Evolutionary conservation across 768 basidiomycete species (phyloP).

Genomic region (Guyanaporus albipodus): DNA sequence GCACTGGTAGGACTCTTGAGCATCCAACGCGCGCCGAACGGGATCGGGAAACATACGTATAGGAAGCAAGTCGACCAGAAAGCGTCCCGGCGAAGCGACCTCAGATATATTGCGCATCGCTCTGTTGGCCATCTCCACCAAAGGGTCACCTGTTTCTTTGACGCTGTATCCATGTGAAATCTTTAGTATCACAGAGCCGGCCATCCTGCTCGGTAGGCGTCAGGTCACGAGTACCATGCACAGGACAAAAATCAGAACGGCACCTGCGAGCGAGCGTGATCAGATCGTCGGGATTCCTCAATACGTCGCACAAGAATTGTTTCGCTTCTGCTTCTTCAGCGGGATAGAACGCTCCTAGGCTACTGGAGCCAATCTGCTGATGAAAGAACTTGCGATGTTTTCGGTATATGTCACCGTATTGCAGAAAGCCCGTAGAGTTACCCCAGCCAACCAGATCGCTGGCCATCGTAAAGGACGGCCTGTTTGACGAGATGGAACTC

Average conservation of each 20-base stretch:
- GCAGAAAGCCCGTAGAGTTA: not conserved
- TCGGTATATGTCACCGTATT: conserved; percentile 4
- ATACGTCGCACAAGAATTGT: conserved; percentile 1
- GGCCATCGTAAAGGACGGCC: conserved; percentile 6
- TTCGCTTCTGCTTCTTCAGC: not conserved
- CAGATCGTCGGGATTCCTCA: conserved; percentile 1
- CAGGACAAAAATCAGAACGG: not conserved
- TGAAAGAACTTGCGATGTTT: conserved; percentile 6
- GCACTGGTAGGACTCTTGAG: not conserved
- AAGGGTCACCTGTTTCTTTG: conserved; percentile 29
- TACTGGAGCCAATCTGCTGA: conserved; percentile 1
- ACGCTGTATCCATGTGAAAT: conserved; percentile 35
- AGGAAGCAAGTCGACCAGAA: conserved; percentile 3
- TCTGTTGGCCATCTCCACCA: conserved; percentile 26
- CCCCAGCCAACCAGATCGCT: conserved; percentile 20
- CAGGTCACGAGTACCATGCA: not conserved
- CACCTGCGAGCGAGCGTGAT: conserved; percentile 2
- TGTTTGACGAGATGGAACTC: conserved; percentile 1
- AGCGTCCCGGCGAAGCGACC: conserved; percentile 3
- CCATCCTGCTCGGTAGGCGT: conserved; percentile 21
- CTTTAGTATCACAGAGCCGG: conserved; percentile 31
- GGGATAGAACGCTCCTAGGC: conserved; percentile 2
- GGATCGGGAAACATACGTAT: not conserved
- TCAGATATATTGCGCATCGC: conserved; percentile 11
- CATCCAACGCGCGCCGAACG: too few species aligned